Evolutionary conservation across 495 filamentous ascomycete genomes (phyloP).

Genomic region (Hyphodiscus hymeniophilus): DNA sequence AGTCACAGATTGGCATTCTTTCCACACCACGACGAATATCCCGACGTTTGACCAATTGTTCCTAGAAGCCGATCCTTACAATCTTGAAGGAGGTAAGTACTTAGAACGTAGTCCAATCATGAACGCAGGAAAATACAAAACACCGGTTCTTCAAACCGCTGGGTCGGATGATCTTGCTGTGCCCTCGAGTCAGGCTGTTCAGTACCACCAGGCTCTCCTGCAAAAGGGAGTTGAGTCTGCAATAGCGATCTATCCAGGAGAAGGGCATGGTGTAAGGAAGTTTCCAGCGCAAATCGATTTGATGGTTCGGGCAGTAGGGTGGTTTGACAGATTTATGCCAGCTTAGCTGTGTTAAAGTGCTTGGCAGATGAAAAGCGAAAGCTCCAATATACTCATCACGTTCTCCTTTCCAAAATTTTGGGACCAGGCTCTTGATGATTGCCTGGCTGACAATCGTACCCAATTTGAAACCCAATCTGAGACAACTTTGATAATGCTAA

Average conservation of each 20-base stretch:
- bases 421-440: too few species aligned
- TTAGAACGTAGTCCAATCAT: not conserved
- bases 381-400: too few species aligned
- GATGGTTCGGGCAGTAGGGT: too few species aligned
- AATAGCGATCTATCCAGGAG: conserved; percentile 1
- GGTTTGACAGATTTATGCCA: too few species aligned
- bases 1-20: conserved; percentile 1
- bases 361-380: too few species aligned
- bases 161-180: not conserved
- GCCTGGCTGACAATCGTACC: too few species aligned
- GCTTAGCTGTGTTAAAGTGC: too few species aligned
- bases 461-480: too few species aligned
- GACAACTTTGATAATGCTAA: too few species aligned
- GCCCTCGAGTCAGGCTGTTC: not conserved
- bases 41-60: not conserved
- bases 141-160: conserved; percentile 1
- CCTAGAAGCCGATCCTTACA: not conserved
- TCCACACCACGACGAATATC: not conserved
- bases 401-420: too few species aligned
- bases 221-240: not conserved
- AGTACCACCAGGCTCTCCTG: not conserved
- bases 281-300: not conserved
- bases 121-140: not conserved
- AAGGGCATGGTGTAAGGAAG: conserved; percentile 1
- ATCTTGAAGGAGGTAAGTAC: not conserved